Evolutionary conservation across 2,329 filamentous ascomycete genomes (phyloP).

Genomic region (Diaporthe batatas): DNA sequence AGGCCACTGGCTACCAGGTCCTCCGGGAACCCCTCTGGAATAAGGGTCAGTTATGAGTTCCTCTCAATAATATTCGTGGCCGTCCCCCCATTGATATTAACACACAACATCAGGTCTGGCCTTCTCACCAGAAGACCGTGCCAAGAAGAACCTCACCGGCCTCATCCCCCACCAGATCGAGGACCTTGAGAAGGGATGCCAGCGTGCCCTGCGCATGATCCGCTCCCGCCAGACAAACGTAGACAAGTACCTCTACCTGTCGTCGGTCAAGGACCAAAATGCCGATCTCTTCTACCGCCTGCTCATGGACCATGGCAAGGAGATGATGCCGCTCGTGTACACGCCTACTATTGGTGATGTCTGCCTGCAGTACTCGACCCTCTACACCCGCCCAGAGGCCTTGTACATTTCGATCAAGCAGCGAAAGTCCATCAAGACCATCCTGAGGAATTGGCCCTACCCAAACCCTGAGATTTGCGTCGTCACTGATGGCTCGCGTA

Average conservation of each 20-base stretch:
- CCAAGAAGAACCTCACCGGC: constrained; percentile 74
- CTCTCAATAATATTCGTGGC: background rate
- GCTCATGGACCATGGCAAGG: constrained; percentile 80
- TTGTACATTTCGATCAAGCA: constrained; percentile 97
- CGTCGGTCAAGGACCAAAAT: constrained; percentile 80
- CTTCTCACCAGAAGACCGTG: constrained; percentile 74
- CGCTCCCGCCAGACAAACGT: constrained; percentile 76
- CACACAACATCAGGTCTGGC: constrained; percentile 64
- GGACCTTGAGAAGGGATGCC: constrained; percentile 70
- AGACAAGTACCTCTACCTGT: constrained; percentile 88
- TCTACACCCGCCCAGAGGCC: constrained; percentile 95
- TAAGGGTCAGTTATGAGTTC: constrained; percentile 63
- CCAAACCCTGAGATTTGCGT: constrained; percentile 93
- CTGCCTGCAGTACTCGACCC: constrained; percentile 94
- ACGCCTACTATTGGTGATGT: constrained; percentile 95
- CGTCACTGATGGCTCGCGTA: constrained; percentile 95
- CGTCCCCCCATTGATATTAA: constrained; percentile 1
- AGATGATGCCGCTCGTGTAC: constrained; percentile 87
- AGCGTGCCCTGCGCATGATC: constrained; percentile 80
- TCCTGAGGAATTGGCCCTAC: constrained; percentile 94
- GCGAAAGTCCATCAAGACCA: constrained; percentile 87
- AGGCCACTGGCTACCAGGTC: constrained; percentile 72
- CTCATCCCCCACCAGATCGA: constrained; percentile 75
- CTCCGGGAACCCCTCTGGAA: constrained; percentile 74
- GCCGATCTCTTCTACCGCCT: constrained; percentile 87